Percentiles rank a stretch among this genome's conserved stretches.
phyloP scores from a whole-genome alignment of 257 asterid species.

The Gardenia jasminoides region DNA sequence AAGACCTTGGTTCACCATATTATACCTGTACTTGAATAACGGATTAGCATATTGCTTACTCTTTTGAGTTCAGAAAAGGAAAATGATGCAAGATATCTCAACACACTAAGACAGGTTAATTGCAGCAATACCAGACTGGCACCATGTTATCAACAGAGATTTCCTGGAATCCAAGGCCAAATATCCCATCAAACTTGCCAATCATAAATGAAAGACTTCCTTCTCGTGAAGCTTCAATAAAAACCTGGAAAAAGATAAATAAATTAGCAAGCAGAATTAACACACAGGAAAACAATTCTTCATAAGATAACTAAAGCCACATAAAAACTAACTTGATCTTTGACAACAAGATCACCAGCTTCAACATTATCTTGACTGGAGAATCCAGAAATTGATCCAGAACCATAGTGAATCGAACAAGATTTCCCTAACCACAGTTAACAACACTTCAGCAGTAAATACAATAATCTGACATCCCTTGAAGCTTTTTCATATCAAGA shows the following conservation, averaged over 20 bases:
- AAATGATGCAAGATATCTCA: not conserved
- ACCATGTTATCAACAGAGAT: slow-evolving; percentile 73
- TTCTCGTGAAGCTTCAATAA: slow-evolving; percentile 81
- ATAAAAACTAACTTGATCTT: slow-evolving; percentile 68
- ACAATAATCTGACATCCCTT: not conserved
- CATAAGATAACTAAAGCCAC: not conserved
- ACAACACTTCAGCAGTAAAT: not conserved
- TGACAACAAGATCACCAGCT: slow-evolving; percentile 84
- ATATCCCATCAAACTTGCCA: slow-evolving; percentile 84
- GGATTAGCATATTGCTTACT: not conserved
- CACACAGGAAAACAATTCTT: not conserved
- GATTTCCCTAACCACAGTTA: slow-evolving; percentile 53
- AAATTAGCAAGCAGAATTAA: not conserved
- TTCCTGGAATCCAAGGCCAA: slow-evolving; percentile 97
- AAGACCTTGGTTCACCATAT: slow-evolving; percentile 76
- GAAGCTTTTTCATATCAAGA: not conserved
- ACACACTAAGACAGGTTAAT: not conserved
- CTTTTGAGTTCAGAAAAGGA: too few relatives aligned
- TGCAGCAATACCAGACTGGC: slow-evolving; percentile 70
- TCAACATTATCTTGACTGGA: slow-evolving; percentile 83
- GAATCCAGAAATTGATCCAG: slow-evolving; percentile 85
- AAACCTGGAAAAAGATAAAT: slow-evolving; percentile 45
- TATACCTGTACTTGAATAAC: slow-evolving; percentile 47
- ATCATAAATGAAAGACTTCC: slow-evolving; percentile 73
- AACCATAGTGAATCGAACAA: slow-evolving; percentile 69